phyloP scores from a whole-genome alignment of 371 early-diverging fungal genomes.

The Batkoa obscura region DNA sequence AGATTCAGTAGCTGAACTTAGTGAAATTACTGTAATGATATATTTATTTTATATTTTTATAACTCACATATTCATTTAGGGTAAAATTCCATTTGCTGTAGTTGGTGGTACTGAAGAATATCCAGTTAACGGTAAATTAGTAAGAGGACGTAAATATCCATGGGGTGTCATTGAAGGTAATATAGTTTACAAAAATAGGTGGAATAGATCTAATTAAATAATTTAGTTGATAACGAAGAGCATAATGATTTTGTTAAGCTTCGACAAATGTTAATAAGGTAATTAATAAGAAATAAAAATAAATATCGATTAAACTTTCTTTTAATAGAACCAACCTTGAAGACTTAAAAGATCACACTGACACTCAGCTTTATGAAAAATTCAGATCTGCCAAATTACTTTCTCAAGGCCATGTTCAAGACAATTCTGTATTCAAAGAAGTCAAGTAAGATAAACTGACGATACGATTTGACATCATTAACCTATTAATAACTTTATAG shows the following conservation, averaged over 20 bases:
- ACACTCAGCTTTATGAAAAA: conserved; percentile 70
- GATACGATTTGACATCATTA: conserved; percentile 15
- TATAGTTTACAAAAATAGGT: conserved; percentile 37
- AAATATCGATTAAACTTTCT: background rate
- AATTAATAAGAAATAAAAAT: conserved; percentile 49
- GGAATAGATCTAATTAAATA: conserved; percentile 11
- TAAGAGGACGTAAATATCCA: conserved; percentile 85
- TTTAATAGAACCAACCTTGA: conserved; percentile 60
- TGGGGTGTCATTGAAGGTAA: conserved; percentile 84
- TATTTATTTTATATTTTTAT: conserved; percentile 24
- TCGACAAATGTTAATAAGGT: conserved; percentile 71
- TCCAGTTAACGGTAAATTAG: conserved; percentile 64
- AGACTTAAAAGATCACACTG: conserved; percentile 73
- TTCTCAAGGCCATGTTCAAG: conserved; percentile 65
- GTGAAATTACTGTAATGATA: conserved; percentile 81
- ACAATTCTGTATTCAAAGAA: conserved; percentile 59
- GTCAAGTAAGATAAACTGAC: conserved; percentile 54
- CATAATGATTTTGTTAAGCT: conserved; percentile 90
- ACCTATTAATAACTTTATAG: conserved; percentile 18
- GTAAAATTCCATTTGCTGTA: conserved; percentile 90
- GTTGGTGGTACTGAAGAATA: conserved; percentile 87
- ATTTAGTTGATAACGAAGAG: conserved; percentile 66
- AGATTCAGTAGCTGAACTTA: conserved; percentile 83
- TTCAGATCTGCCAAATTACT: conserved; percentile 73
- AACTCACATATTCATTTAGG: conserved; percentile 11